Conservation (phyloP, 257 asterid genomes). For the Solanum peruvianum region DNA sequence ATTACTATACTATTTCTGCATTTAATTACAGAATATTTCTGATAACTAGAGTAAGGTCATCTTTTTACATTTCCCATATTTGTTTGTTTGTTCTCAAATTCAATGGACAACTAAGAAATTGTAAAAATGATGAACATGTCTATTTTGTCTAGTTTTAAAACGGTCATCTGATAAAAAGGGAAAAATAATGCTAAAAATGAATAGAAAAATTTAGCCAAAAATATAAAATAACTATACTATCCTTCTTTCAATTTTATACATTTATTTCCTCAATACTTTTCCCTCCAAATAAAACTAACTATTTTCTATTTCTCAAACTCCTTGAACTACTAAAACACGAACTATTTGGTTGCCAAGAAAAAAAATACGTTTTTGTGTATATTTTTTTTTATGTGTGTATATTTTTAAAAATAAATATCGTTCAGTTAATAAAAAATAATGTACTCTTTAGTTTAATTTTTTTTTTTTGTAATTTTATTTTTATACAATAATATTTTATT, state of each 20-base stretch:
- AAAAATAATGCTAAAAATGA: not conserved
- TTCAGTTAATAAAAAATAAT: not conserved
- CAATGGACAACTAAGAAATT: not conserved
- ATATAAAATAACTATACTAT: no score
- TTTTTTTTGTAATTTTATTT: no score
- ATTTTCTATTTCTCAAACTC: no score
- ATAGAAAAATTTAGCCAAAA: accelerated
- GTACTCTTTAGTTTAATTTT: no score
- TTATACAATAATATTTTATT: no score
- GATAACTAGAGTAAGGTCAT: not conserved
- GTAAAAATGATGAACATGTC: not conserved
- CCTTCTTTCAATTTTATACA: no score
- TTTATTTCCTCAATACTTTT: not conserved
- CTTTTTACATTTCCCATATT: not conserved
- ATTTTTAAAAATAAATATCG: no score
- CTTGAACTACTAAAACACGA: not conserved
- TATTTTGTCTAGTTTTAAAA: not conserved
- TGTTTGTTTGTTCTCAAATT: not conserved
- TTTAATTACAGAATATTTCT: not conserved
- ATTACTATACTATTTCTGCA: not conserved
- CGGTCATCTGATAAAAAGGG: no score
- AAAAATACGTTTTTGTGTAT: not conserved
- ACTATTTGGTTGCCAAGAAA: not conserved
- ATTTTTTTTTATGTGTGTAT: not conserved
- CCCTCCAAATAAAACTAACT: not conserved